Percentiles rank a stretch among this genome's conserved stretches.
These are phyloP conservation scores for Cochlearia excelsa DNA, from an alignment of 345 rosid genomes.

Conservation along the genomic window DNA sequence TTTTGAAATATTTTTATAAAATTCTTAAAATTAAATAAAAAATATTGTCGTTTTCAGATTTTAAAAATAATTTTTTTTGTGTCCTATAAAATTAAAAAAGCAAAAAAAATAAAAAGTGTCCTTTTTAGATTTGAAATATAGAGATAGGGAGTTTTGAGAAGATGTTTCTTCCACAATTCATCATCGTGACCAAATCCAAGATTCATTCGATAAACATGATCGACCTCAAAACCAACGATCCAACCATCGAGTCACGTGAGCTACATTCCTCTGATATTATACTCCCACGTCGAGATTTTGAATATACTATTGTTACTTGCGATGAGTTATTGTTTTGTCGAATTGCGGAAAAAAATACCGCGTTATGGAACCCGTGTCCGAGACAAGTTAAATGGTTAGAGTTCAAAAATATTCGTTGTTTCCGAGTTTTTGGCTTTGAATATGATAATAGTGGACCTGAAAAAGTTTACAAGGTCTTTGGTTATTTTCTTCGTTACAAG, in stretches of 20 bases:
- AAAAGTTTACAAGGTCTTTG: background rate
- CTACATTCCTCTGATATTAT: background rate
- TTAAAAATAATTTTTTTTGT: too few species aligned
- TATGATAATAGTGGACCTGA: background rate
- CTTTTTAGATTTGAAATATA: too few species aligned
- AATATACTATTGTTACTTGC: background rate
- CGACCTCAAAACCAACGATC: background rate
- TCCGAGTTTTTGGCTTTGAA: background rate
- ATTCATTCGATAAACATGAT: background rate
- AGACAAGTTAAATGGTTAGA: conserved; percentile 7
- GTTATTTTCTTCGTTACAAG: background rate
- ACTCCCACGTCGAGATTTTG: background rate
- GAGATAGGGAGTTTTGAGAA: too few species aligned
- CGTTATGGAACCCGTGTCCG: conserved; percentile 10
- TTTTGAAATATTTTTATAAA: too few species aligned
- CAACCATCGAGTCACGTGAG: background rate
- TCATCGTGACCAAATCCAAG: conserved; percentile 2
- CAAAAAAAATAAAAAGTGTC: too few species aligned
- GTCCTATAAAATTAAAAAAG: too few species aligned
- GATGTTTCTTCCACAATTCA: conserved; percentile 7
- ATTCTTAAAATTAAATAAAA: too few species aligned
- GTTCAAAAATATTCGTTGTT: background rate
- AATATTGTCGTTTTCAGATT: too few species aligned
- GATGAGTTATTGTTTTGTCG: background rate
- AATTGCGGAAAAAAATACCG: background rate